phyloP scores from a whole-genome alignment of 768 basidiomycete genomes.

The Cantharellus cinnabarinus region DNA sequence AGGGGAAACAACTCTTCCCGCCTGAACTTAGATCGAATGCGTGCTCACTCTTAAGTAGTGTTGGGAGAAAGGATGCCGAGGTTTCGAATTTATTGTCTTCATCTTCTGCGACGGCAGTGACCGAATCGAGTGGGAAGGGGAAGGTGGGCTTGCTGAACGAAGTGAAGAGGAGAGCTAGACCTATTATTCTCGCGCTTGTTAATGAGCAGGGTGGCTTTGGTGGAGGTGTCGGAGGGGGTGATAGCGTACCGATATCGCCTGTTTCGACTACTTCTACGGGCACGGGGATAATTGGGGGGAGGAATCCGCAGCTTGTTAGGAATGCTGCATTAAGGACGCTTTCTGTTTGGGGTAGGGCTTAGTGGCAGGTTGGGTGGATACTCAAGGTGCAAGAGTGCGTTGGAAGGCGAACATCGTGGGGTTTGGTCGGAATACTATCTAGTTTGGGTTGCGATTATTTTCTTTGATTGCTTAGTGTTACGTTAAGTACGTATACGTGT shows the following conservation, averaged over 20 bases:
- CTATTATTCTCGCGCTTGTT: neutral
- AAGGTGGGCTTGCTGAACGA: neutral
- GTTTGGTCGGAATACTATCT: too few relatives aligned
- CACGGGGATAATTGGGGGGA: neutral
- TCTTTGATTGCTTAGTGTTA: too few relatives aligned
- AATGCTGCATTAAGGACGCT: neutral
- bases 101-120: neutral
- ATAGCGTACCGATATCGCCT: neutral
- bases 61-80: neutral
- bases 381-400: too few relatives aligned
- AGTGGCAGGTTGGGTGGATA: too few relatives aligned
- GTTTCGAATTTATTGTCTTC: neutral
- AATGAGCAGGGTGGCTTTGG: neutral
- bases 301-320: neutral
- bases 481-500: too few relatives aligned
- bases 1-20: neutral
- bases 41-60: neutral
- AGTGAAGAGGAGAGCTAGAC: neutral
- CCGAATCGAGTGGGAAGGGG: neutral
- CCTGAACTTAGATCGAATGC: constrained; percentile 1
- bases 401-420: too few relatives aligned
- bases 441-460: too few relatives aligned
- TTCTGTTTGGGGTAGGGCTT: neutral
- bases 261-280: neutral
- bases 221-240: too few relatives aligned